Evolutionary conservation across 306 rosid genomes (phyloP).

Genomic region (Medicago arabica): DNA sequence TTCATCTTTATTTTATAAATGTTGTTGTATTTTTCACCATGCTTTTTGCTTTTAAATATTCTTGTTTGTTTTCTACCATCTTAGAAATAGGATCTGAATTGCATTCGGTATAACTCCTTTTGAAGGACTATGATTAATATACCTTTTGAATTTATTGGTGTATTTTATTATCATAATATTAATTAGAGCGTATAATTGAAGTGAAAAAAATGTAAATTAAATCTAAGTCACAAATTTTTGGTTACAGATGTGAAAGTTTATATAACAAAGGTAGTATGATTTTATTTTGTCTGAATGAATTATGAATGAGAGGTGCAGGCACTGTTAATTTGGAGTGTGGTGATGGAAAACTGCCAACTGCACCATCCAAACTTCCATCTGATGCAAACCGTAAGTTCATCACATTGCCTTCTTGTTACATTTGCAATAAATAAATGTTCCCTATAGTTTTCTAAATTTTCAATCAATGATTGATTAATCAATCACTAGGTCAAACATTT

Average conservation of each 20-base stretch:
- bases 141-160: too few species aligned
- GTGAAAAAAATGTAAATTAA: too few species aligned
- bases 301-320: conserved; percentile 11
- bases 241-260: too few species aligned
- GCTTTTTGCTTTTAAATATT: background rate
- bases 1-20: conserved; percentile 8
- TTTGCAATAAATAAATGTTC: too few species aligned
- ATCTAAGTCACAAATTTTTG: too few species aligned
- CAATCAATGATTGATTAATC: background rate
- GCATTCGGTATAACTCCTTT: background rate
- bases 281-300: background rate
- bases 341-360: background rate
- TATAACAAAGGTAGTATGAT: too few species aligned
- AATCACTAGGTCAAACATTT: background rate
- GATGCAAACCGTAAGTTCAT: background rate
- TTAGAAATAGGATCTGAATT: background rate
- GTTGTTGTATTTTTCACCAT: background rate
- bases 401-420: background rate
- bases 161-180: too few species aligned
- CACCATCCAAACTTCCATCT: background rate
- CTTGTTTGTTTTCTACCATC: background rate
- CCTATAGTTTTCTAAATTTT: background rate
- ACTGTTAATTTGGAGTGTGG: conserved; percentile 7
- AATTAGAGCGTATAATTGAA: too few species aligned
- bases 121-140: too few species aligned